These are phyloP conservation scores for Stachybotrys chlorohalonatus DNA, from an alignment of 2,329 filamentous ascomycete species.

Conservation along the genomic window DNA sequence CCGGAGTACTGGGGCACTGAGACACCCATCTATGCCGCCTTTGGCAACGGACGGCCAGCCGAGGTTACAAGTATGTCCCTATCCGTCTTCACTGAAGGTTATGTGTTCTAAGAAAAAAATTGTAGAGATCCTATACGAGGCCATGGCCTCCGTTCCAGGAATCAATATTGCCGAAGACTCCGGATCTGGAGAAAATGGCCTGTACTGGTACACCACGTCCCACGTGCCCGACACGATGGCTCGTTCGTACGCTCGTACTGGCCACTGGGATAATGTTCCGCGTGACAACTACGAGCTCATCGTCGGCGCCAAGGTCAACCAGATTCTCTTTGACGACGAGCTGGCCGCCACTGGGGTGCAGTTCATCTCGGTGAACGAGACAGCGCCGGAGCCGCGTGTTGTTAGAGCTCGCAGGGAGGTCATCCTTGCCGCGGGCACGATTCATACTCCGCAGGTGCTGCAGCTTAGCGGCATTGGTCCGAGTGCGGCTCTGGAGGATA, in stretches of 20 bases:
- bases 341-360: constrained; percentile 16
- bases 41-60: constrained; percentile 5
- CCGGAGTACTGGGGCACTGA: constrained; percentile 10
- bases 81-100: neutral
- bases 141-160: constrained; percentile 15
- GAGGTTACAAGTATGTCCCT: constrained; percentile 7
- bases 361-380: constrained; percentile 13
- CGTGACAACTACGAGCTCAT: constrained; percentile 16
- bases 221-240: constrained; percentile 9
- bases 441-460: constrained; percentile 29
- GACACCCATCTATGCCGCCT: constrained; percentile 8
- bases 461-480: constrained; percentile 35
- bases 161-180: constrained; percentile 13
- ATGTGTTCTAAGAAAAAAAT: neutral
- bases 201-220: constrained; percentile 16
- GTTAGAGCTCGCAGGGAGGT: constrained; percentile 22
- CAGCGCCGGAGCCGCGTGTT: constrained; percentile 7
- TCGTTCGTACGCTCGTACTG: constrained; percentile 16
- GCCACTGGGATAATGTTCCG: constrained; percentile 12
- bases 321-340: constrained; percentile 11
- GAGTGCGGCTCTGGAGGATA: constrained; percentile 19
- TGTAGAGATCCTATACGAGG: constrained; percentile 11
- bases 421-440: constrained; percentile 25
- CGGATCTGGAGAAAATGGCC: constrained; percentile 13
- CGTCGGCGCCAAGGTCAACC: constrained; percentile 11